These are phyloP conservation scores for Zea mays DNA, from an alignment of 176 grass and related monocot species.

Conservation along the genomic window DNA sequence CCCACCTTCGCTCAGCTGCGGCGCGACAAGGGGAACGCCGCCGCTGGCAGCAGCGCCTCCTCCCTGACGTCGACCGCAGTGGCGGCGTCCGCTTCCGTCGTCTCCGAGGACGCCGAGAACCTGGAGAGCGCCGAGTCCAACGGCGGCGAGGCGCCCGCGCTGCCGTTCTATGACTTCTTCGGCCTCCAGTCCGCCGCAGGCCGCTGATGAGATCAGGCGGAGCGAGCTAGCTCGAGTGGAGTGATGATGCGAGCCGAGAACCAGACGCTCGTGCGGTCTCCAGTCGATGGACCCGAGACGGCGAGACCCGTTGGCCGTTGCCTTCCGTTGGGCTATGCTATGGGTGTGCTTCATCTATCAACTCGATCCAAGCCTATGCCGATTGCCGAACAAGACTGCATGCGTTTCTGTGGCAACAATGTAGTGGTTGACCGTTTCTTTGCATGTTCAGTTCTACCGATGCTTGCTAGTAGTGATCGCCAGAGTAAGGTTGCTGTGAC, in stretches of 20 bases:
- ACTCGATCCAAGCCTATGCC: not conserved
- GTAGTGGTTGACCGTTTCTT: not conserved
- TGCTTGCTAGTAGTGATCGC: not conserved
- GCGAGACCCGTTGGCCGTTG: conserved; percentile 29
- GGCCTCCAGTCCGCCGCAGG: conserved; percentile 36
- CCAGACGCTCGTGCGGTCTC: not conserved
- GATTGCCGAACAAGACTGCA: not conserved
- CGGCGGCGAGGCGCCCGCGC: not conserved
- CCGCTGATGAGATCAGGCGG: not conserved
- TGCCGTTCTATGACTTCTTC: conserved; percentile 49
- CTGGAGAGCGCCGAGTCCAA: not conserved
- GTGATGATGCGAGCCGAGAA: not conserved
- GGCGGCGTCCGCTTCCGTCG: conserved; percentile 6
- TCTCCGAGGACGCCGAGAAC: conserved; percentile 17
- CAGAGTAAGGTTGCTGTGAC: too few relatives aligned
- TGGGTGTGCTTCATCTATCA: conserved; percentile 33
- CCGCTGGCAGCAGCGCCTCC: not conserved
- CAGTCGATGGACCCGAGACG: not conserved
- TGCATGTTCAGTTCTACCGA: not conserved
- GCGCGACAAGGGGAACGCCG: conserved; percentile 8
- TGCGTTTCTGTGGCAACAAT: not conserved
- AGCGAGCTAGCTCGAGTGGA: not conserved
- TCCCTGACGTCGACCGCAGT: too few relatives aligned
- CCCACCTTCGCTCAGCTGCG: conserved; percentile 36
- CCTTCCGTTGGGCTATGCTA: not conserved